Percentiles rank a stretch among this genome's conserved stretches.
Conservation (phyloP, 257 asterid genomes). For the Solanum tarijense region DNA sequence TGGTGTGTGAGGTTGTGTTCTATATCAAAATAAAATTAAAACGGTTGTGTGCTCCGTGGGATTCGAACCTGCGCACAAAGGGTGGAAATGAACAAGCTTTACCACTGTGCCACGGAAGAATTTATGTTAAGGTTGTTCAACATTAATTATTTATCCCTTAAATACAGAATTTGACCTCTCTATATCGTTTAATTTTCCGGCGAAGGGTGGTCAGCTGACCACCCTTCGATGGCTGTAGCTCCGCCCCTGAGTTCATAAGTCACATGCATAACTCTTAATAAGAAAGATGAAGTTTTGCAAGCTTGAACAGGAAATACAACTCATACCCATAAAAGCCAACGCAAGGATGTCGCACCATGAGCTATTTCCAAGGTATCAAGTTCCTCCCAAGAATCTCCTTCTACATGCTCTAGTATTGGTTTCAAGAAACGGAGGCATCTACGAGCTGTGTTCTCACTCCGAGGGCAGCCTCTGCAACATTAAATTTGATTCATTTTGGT, state of each 20-base stretch:
- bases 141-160: no score
- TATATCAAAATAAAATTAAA: no score
- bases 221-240: no score
- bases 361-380: slow-evolving; percentile 52
- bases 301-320: not conserved
- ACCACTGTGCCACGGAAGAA: no score
- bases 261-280: not conserved
- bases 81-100: no score
- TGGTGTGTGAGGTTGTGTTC: no score
- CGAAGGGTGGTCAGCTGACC: no score
- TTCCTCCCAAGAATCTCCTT: slow-evolving; percentile 97
- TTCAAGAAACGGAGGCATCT: slow-evolving; percentile 55
- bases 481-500: slow-evolving; percentile 51
- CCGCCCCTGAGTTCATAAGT: not conserved
- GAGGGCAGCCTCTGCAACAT: slow-evolving; percentile 89
- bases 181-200: no score
- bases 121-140: no score
- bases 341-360: slow-evolving; percentile 59
- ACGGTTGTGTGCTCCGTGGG: no score
- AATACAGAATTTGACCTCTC: no score
- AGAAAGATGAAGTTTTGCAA: not conserved
- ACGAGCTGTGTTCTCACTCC: slow-evolving; percentile 60
- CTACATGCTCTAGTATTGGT: slow-evolving; percentile 47
- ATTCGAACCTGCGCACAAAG: no score
- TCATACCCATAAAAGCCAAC: slow-evolving; percentile 96